Evolutionary conservation across 352 stramenopile genomes (phyloP), one percentile per base, ranked within the genome.

Genomic region (Poterioochromonas sp.): DNA sequence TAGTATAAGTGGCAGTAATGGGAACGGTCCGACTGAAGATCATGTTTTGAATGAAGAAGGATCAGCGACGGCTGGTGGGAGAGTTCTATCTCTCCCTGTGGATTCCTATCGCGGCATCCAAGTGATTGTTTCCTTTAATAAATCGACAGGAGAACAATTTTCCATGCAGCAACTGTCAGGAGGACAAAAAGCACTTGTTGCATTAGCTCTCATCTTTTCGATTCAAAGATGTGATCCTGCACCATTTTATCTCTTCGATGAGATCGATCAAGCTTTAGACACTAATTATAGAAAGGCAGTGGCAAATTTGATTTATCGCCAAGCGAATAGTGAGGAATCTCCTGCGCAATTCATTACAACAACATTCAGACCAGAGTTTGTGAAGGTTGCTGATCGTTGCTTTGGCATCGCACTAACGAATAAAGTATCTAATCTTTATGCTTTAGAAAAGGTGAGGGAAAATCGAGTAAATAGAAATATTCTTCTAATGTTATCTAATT

Each of bases 181-280:
- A 54, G 97, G 97, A 1, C 96, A 99, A 83, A 99, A 99, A 82
- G 93, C 96, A 0, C 86, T 99, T 49, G 95, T 99, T 20, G 95
- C 96, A 1, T 87, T 99, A 44, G 94, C 95, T n/a, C 95, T 99
- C 79, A 99, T 99, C 79, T 99, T 99, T 84, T 94, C 97, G 1
- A 99, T 99, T 73, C 89, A 94, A 80, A 90, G 95, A 44, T 98
- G 94, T 78, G 95, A 99, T 82, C 96, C 97, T 73, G 95, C 96
- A 54, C 96, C 97, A 5, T 99, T 99, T 85, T 99, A 99, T 83
- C 88, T 99, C 43, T 98, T 99, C 83, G 97, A 99, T 83, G 97
- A 99, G 81, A 95, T 99, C 62, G 97, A 99, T 81, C 93, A 98
- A 85, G 96, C 96, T 26, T 85, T 99, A n/a, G 97, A 99, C 84